Percentiles rank a stretch among this genome's conserved stretches.
Evolutionary conservation across 495 filamentous ascomycete species (phyloP).

Genomic region (Lindgomyces ingoldianus): DNA sequence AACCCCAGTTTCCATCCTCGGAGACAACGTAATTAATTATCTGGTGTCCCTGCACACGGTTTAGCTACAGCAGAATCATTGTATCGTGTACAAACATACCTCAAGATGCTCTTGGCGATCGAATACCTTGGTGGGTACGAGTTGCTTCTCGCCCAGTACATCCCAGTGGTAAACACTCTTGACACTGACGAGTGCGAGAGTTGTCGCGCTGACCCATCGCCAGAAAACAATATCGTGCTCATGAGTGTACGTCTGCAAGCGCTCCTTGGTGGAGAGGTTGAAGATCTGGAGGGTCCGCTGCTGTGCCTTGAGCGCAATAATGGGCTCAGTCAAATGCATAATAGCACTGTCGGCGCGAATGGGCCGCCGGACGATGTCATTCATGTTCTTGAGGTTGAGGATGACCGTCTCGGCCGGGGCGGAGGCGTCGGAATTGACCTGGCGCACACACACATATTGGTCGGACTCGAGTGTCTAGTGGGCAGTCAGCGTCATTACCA

Average conservation of each 20-base stretch:
- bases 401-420: conserved; percentile 92
- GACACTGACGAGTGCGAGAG: conserved; percentile 86
- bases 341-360: conserved; percentile 99
- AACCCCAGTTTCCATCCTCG: conserved; percentile 96
- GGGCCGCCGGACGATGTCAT: conserved; percentile 86
- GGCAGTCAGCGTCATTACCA: conserved; percentile 16
- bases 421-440: conserved; percentile 72
- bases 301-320: conserved; percentile 94
- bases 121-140: conserved; percentile 77
- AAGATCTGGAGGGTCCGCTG: conserved; percentile 95
- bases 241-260: conserved; percentile 93
- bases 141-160: conserved; percentile 77
- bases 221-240: conserved; percentile 96
- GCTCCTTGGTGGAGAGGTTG: conserved; percentile 83
- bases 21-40: conserved; percentile 99
- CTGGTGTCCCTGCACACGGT: conserved; percentile 70
- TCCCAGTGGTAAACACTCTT: conserved; percentile 95
- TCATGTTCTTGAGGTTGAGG: conserved; percentile 90
- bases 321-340: conserved; percentile 95
- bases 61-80: not conserved
- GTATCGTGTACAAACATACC: conserved; percentile 50
- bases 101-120: conserved; percentile 85
- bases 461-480: conserved; percentile 93
- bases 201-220: conserved; percentile 95
- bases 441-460: conserved; percentile 89